A percentile compares a stretch with the other conserved stretches of the same genome.
These are phyloP conservation scores for Serendipita vermifera DNA, from an alignment of 768 basidiomycete species.

Conservation along the genomic window DNA sequence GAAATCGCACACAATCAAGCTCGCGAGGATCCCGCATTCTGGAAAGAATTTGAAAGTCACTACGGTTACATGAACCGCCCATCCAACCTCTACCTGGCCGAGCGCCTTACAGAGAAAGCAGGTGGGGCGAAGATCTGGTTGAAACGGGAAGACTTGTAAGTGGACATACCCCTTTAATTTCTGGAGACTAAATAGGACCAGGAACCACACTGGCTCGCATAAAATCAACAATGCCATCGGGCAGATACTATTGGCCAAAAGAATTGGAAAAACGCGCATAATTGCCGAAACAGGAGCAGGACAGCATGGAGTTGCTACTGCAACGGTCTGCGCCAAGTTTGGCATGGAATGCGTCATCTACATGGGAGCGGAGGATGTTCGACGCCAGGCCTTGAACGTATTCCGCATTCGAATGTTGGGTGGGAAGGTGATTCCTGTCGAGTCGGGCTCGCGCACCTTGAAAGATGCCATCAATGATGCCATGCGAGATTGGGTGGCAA, in stretches of 20 bases:
- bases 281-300: slow-evolving; percentile 99
- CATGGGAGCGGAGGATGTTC: slow-evolving; percentile 97
- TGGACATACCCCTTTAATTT: slow-evolving; percentile 4
- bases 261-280: slow-evolving; percentile 90
- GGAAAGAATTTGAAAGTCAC: slow-evolving; percentile 78
- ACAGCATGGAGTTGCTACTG: slow-evolving; percentile 97
- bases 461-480: slow-evolving; percentile 99
- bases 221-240: slow-evolving; percentile 99
- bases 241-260: slow-evolving; percentile 88
- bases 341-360: slow-evolving; percentile 91
- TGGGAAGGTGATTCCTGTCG: slow-evolving; percentile 85
- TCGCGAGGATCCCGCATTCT: slow-evolving; percentile 76
- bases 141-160: slow-evolving; percentile 86
- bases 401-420: slow-evolving; percentile 98
- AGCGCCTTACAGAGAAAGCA: slow-evolving; percentile 76
- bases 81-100: slow-evolving; percentile 80
- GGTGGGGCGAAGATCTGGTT: slow-evolving; percentile 96
- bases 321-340: slow-evolving; percentile 94
- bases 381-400: slow-evolving; percentile 91
- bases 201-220: slow-evolving; percentile 97
- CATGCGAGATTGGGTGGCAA: slow-evolving; percentile 97
- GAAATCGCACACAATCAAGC: slow-evolving; percentile 81
- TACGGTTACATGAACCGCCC: slow-evolving; percentile 95
- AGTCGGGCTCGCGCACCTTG: slow-evolving; percentile 85
- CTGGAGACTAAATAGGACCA: slow-evolving; percentile 21